Percentiles rank a stretch among this genome's conserved stretches.
These are phyloP conservation scores for Raddia distichophylla DNA, from an alignment of 176 grass and related monocot species.

Conservation along the genomic window DNA sequence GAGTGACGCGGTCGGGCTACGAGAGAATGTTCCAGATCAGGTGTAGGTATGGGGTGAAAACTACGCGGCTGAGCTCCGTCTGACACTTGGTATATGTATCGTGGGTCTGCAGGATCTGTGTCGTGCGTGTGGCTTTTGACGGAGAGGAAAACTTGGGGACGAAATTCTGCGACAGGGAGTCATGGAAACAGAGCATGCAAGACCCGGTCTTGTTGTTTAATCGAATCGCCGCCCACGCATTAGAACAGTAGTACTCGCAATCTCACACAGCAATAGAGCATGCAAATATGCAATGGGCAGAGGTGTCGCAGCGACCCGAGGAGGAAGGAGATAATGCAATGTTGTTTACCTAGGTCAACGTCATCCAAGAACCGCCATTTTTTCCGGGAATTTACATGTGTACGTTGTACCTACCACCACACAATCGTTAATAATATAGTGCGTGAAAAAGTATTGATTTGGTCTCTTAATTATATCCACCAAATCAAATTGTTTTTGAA, in stretches of 20 bases:
- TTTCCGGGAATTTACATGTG: no score
- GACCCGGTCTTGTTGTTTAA: neutral
- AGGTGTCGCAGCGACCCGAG: neutral
- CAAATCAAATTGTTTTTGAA: no score
- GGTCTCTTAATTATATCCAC: no score
- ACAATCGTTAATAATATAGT: no score
- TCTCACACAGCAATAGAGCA: no score
- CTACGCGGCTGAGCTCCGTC: neutral
- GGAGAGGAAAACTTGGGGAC: neutral
- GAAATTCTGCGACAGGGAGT: neutral
- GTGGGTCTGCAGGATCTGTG: neutral
- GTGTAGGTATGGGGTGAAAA: neutral
- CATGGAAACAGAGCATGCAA: neutral
- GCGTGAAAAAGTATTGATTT: no score
- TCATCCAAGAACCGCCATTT: no score
- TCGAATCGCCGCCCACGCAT: neutral
- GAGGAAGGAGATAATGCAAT: neutral
- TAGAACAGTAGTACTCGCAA: no score
- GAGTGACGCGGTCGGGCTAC: no score
- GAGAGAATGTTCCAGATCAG: conserved; percentile 18
- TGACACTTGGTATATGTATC: neutral
- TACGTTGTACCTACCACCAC: no score
- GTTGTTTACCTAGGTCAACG: no score
- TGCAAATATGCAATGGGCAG: neutral
- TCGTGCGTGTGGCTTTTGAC: neutral